Conservation (phyloP, 768 basidiomycete species). For the Amanita rimosa region DNA sequence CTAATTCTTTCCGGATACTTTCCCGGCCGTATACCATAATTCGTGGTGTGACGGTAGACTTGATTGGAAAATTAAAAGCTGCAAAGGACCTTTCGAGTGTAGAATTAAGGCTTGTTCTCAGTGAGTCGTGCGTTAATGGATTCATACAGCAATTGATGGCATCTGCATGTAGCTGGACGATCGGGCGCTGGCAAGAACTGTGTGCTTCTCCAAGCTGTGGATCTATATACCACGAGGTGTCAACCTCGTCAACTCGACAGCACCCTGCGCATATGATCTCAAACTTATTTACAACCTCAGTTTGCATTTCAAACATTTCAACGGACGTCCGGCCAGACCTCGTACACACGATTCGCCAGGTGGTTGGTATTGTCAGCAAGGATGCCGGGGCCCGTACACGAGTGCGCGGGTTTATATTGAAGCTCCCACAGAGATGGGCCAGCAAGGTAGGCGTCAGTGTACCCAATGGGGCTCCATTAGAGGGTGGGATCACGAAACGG, state of each 20-base stretch:
- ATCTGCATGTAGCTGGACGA: constrained; percentile 46
- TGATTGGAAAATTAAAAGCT: constrained; percentile 37
- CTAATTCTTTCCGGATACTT: constrained; percentile 32
- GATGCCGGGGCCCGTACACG: constrained; percentile 71
- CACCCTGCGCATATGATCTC: constrained; percentile 61
- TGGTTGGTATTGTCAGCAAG: constrained; percentile 77
- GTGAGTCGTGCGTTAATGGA: constrained; percentile 28
- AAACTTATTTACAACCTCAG: constrained; percentile 64
- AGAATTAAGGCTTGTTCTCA: constrained; percentile 48
- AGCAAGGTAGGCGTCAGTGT: constrained; percentile 21
- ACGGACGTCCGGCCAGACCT: constrained; percentile 66
- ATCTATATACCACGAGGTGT: constrained; percentile 68
- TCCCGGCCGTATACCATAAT: constrained; percentile 64
- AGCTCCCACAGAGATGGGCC: constrained; percentile 77
- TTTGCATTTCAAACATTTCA: constrained; percentile 55
- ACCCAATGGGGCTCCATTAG: not conserved
- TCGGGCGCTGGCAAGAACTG: constrained; percentile 77
- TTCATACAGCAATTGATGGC: constrained; percentile 8
- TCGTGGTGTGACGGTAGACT: constrained; percentile 50
- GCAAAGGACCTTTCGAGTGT: constrained; percentile 38
- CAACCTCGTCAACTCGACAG: constrained; percentile 62
- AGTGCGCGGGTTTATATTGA: constrained; percentile 68
- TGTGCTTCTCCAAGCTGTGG: constrained; percentile 64
- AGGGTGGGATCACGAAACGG: constrained; percentile 15
- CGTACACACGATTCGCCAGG: constrained; percentile 81